phyloP scores from a whole-genome alignment of 2,329 filamentous ascomycete genomes.

The Rhytidhysteron rufulum region DNA sequence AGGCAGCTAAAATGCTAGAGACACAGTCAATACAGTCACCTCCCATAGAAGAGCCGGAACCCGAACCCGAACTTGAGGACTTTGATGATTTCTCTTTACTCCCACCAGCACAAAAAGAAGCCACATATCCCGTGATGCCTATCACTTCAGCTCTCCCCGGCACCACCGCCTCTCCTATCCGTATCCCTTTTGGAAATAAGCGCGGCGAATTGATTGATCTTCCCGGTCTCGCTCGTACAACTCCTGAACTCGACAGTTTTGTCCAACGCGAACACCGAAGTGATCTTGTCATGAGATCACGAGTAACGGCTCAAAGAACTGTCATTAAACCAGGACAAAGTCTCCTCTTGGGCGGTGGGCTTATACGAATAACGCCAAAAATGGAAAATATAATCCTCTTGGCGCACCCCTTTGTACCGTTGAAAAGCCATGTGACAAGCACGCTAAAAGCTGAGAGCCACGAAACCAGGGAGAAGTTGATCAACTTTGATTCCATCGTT shows the following conservation, averaged over 20 bases:
- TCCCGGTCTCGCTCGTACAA: constrained; percentile 74
- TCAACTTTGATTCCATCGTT: constrained; percentile 60
- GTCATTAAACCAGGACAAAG: constrained; percentile 73
- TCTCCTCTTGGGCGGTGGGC: constrained; percentile 71
- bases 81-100: constrained; percentile 48
- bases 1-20: constrained; percentile 3
- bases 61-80: constrained; percentile 2
- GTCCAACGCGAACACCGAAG: constrained; percentile 63
- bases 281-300: constrained; percentile 73
- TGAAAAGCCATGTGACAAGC: constrained; percentile 70
- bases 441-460: constrained; percentile 76
- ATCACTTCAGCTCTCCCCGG: constrained; percentile 82
- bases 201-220: constrained; percentile 91
- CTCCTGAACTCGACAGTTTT: constrained; percentile 59
- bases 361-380: constrained; percentile 81
- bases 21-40: neutral
- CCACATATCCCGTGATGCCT: constrained; percentile 77
- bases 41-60: constrained; percentile 20
- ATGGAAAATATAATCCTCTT: constrained; percentile 64
- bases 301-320: constrained; percentile 69
- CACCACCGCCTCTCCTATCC: constrained; percentile 92
- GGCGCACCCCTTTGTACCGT: constrained; percentile 80
- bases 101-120: constrained; percentile 70
- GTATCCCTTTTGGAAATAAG: constrained; percentile 81
- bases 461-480: constrained; percentile 53